Base-by-base conservation (phyloP, 2,329 filamentous ascomycete genomes). In the Aspergillus pseudoviridinutans region DNA sequence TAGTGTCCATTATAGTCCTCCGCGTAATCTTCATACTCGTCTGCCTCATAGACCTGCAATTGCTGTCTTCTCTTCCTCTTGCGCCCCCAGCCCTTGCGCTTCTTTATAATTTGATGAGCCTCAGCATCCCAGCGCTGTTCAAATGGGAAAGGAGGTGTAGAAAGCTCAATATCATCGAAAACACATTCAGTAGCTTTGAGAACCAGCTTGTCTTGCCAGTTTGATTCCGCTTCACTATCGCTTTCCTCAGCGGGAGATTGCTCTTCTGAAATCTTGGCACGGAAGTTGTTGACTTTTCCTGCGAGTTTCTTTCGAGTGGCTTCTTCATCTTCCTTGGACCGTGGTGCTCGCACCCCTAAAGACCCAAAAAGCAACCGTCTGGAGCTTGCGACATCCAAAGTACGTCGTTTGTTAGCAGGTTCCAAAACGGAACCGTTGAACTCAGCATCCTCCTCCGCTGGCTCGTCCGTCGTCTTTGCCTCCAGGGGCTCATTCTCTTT, bases 121-220 rank as follows among this genome's bases (percentile, higher is more conserved):
- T 91, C 87, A 3, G 84, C 82, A 72, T 96, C 91, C 93, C 92
- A 97, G 50, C 90, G 84, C 72, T 97, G 92, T 17, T 89, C 80
- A 71, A 97, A 97, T 0, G 92, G 92, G 68, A 95, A 97, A 0
- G 92, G 90, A 0, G 93, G 92, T 35, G 90, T 83, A 54, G 84
- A 89, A 49, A 96, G 79, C 32, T 82, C 77, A 42, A 91, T 76
- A 4, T 81, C 83, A 29, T 89, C 83, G n/a, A 89, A 82, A 60
- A 86, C 85, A 73, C 92, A 97, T 71, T 97, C 93, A 0, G 95
- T 90, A 24, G 91, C 92, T 25, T 84, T 83, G 59, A 96, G 85
- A 10, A 79, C 82, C 58, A 97, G 87, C 63, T 86, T 91, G 4
- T 84, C 77, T 63, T 84, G 84, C 92, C 92, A 97, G 24, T 84